Evolutionary conservation across 2,329 filamentous ascomycete species (phyloP).

Genomic region (Fusarium pininemorale): DNA sequence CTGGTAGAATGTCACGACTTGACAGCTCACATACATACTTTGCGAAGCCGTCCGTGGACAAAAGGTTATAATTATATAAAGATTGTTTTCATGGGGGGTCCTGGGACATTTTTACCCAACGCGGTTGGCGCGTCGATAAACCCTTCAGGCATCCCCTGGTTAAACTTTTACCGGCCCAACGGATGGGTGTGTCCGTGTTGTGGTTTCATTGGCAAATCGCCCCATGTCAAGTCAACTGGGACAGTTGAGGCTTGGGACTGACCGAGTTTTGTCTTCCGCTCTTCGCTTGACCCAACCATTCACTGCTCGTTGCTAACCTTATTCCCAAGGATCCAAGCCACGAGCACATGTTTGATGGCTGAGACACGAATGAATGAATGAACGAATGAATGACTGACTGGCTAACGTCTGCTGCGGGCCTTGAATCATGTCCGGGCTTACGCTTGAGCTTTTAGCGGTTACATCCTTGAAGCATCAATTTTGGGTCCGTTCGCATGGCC

Average conservation of each 20-base stretch:
- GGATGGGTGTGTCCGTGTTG: not conserved
- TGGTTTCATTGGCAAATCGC: not conserved
- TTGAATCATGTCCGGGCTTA: slow-evolving; percentile 4
- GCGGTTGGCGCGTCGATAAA: not conserved
- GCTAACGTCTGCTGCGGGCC: not conserved
- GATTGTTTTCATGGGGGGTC: not conserved
- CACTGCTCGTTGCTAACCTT: not conserved
- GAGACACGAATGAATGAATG: not conserved
- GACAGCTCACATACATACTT: not conserved
- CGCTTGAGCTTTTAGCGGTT: slow-evolving; percentile 1
- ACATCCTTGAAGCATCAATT: slow-evolving; percentile 5
- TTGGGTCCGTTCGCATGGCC: not conserved
- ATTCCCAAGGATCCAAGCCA: not conserved
- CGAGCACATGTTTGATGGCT: not conserved
- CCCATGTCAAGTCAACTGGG: not conserved
- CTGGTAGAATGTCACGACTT: not conserved
- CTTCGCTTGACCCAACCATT: not conserved
- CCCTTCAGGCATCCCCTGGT: not conserved
- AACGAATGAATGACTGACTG: not conserved
- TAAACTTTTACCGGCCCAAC: not conserved
- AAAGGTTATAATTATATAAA: not conserved
- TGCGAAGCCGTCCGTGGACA: not conserved
- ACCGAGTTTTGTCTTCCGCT: not conserved
- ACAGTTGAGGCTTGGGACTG: not conserved
- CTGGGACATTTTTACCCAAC: not conserved